phyloP scores from a whole-genome alignment of 495 filamentous ascomycete genomes.

The Podospora pseudocomata region DNA sequence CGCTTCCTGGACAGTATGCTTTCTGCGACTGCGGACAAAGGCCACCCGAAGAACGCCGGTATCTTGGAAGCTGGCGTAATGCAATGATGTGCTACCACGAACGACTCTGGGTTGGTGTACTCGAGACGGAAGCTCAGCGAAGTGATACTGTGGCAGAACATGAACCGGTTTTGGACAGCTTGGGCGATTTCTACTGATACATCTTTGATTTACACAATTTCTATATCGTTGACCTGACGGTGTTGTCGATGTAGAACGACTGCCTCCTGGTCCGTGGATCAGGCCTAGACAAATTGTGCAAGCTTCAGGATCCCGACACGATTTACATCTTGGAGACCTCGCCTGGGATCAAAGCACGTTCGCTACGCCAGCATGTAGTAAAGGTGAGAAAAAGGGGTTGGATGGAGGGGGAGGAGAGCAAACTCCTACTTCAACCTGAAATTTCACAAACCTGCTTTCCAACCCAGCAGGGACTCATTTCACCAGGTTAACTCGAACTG shows the following conservation, averaged over 20 bases:
- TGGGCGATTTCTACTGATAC: neutral
- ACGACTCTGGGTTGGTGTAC: neutral
- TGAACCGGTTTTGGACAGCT: neutral
- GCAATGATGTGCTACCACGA: neutral
- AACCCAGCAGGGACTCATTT: neutral
- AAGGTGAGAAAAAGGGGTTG: neutral
- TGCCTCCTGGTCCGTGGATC: neutral
- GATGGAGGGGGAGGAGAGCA: neutral
- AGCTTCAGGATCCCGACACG: neutral
- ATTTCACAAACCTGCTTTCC: neutral
- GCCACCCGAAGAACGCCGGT: no score
- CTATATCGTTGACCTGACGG: no score
- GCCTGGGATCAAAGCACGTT: neutral
- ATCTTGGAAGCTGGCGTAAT: no score
- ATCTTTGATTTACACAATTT: no score
- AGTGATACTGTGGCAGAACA: neutral
- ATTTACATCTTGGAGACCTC: neutral
- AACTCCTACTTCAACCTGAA: slow-evolving; percentile 1
- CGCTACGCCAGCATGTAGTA: neutral
- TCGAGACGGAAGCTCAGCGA: neutral
- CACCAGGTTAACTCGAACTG: neutral
- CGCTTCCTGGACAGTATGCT: neutral
- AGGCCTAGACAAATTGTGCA: neutral
- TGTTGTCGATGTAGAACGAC: neutral
- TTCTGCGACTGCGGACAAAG: neutral